Conservation (phyloP, 1,284 basidiomycete genomes). For the Ceratobasidium sp. region DNA sequence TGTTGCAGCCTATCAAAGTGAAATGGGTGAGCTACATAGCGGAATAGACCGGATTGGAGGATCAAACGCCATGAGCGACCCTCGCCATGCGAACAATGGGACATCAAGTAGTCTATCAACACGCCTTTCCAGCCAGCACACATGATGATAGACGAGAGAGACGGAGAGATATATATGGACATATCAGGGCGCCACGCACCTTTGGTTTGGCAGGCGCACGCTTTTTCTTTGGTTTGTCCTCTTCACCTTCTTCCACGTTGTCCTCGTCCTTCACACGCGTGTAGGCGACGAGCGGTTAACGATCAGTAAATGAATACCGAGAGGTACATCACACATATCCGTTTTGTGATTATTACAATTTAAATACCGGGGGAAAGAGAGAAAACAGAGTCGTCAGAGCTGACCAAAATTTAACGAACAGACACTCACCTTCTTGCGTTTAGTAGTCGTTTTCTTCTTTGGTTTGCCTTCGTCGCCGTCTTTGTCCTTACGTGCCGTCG, state of each 20-base stretch:
- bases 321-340: neutral
- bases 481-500: constrained; percentile 71
- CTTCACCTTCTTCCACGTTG: constrained; percentile 46
- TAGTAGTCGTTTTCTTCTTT: constrained; percentile 60
- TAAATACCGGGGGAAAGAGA: neutral
- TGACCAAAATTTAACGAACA: neutral
- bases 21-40: neutral
- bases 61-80: neutral
- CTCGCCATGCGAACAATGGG: neutral
- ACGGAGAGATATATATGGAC: neutral
- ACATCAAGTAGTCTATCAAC: neutral
- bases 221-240: constrained; percentile 62
- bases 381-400: constrained; percentile 2
- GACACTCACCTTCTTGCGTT: constrained; percentile 48
- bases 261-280: constrained; percentile 21
- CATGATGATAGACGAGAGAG: neutral
- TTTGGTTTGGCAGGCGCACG: constrained; percentile 51
- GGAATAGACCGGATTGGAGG: neutral
- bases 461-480: constrained; percentile 66
- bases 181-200: constrained; percentile 1
- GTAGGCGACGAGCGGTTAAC: neutral
- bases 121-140: neutral
- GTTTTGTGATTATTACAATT: neutral
- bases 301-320: neutral
- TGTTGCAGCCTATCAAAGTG: constrained; percentile 54